These are phyloP conservation scores for Lentinula edodes DNA, from an alignment of 768 basidiomycete genomes.

Conservation along the genomic window DNA sequence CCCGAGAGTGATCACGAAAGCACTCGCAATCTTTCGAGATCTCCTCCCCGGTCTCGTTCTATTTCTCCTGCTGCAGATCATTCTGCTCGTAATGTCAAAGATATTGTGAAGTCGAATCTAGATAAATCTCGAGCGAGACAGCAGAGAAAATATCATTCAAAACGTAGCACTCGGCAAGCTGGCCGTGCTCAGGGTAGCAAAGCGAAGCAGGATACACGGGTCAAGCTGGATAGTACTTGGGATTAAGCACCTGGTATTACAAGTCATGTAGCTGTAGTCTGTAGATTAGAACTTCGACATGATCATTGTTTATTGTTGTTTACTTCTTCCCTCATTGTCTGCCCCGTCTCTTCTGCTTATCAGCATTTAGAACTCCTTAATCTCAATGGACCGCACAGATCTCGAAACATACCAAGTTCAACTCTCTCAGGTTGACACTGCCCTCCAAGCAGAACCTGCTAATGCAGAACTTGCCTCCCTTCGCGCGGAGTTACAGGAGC, in stretches of 20 bases:
- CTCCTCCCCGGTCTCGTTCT: conserved; percentile 47
- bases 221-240: conserved; percentile 64
- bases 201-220: conserved; percentile 69
- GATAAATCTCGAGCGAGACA: conserved; percentile 53
- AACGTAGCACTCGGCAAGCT: conserved; percentile 53
- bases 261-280: not conserved
- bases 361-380: not conserved
- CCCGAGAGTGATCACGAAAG: conserved; percentile 1
- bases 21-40: conserved; percentile 35
- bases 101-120: conserved; percentile 59
- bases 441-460: conserved; percentile 68
- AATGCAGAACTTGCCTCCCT: conserved; percentile 71
- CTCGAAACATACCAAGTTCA: conserved; percentile 89
- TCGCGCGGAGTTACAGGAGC: conserved; percentile 73
- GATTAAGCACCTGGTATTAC: conserved; percentile 27
- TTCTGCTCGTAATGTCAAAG: conserved; percentile 43
- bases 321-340: not conserved
- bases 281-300: too few relatives aligned
- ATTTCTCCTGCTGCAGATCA: conserved; percentile 35
- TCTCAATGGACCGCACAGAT: conserved; percentile 59
- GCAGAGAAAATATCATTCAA: conserved; percentile 75
- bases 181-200: conserved; percentile 80
- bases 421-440: conserved; percentile 81
- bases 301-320: not conserved
- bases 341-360: not conserved